Evolutionary conservation across 805 yeast species (phyloP), one percentile per base, ranked within the genome.

Genomic region (Wickerhamomyces ciferrii): DNA sequence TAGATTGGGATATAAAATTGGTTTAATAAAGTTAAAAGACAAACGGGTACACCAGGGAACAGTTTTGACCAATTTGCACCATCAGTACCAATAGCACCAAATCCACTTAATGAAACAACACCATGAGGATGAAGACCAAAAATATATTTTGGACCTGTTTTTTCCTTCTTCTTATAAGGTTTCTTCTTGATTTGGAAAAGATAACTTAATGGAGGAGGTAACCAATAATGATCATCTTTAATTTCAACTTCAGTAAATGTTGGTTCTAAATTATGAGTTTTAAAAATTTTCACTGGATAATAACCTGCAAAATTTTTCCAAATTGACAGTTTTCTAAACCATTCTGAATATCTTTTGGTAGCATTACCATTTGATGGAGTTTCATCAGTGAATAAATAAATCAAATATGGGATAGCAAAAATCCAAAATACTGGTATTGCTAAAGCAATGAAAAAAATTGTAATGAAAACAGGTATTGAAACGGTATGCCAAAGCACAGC

Each of bases 111-210:
- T 1, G 96, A 87, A 13, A 91, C 90, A 15, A 92, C 91, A 0
- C 99, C 99, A 63, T 94, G 99, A 0, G 99, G 99, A 64, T 91
- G 97, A 59, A 88, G 84, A 0, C 97, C 96, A 66, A 92, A 92
- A 2, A 92, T 79, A 63, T 94, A 92, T 34, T 84, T 69, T 2
- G 88, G 91, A 0, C 89, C 92, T 3, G 79, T 66, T 42, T 74
- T 58, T 1, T 71, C 65, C 39, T 58, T 55, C 43, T 62, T 63
- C 25, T 47, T 52, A 31, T 59, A 58, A 11, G 67, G 63, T 34
- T 48, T 48, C 43, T 50, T 49, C 37, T 56, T 50, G 8, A 61
- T 42, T 21, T 45, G 55, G 44, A 52, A 47, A 3, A 52, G 43
- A 5, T 43, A 46, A 10, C 46, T 41, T 14, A 48, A 24, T 20